A percentile compares a stretch with the other conserved stretches of the same genome.
These are phyloP conservation scores for Pythium aquatile DNA, from an alignment of 352 stramenopile species.

Conservation along the genomic window DNA sequence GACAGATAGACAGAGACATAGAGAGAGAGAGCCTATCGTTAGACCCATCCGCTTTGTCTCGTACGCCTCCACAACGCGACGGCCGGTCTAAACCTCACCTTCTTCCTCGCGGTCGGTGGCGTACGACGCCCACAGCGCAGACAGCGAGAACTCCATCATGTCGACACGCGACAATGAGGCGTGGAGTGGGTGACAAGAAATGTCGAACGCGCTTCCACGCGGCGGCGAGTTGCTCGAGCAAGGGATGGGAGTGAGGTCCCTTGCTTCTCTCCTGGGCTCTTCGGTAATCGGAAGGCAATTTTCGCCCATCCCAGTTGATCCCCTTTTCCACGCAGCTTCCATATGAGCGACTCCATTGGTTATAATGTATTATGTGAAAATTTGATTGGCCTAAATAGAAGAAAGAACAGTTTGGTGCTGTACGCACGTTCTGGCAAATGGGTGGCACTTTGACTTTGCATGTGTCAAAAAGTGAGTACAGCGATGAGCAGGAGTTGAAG, in stretches of 20 bases:
- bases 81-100: conserved; percentile 1
- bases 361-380: too few species aligned
- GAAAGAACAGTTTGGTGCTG: neutral
- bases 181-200: neutral
- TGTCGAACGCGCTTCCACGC: conserved; percentile 3
- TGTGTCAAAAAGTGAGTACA: neutral
- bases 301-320: conserved; percentile 9
- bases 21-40: neutral
- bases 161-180: neutral
- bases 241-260: conserved; percentile 3
- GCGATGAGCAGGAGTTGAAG: neutral
- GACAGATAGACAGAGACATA: too few species aligned
- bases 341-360: neutral
- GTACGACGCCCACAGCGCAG: neutral
- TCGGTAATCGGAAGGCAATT: conserved; percentile 1
- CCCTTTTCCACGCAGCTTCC: conserved; percentile 21
- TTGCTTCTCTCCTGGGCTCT: conserved; percentile 6
- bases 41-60: neutral
- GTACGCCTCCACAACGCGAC: conserved; percentile 7
- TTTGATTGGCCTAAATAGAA: conserved; percentile 5
- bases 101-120: conserved; percentile 4
- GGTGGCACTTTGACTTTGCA: neutral
- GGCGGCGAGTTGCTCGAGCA: neutral
- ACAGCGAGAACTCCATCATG: neutral
- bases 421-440: neutral